Percentiles rank a stretch among this genome's conserved stretches.
Conservation (phyloP, 352 stramenopile species). For the Pythium phragmitis region DNA sequence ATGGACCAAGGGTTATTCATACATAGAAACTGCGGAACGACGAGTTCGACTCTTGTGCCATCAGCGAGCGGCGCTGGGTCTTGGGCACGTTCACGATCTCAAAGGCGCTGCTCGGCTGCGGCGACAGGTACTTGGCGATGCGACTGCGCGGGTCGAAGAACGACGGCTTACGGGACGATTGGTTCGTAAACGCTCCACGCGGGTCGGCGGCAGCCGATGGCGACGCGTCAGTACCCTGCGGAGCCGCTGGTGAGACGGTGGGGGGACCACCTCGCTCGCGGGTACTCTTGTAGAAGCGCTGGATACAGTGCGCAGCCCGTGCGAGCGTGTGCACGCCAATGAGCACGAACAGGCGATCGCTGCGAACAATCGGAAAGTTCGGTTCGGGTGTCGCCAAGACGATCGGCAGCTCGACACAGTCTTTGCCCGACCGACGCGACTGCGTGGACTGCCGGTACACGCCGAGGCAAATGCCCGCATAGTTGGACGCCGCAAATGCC, state of each 20-base stretch:
- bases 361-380: conserved; percentile 46
- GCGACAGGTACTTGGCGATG: conserved; percentile 40
- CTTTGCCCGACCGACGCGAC: conserved; percentile 32
- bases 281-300: conserved; percentile 33
- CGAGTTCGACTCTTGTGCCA: conserved; percentile 25
- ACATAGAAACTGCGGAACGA: conserved; percentile 31
- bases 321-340: conserved; percentile 72
- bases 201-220: not conserved
- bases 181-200: too few relatives aligned
- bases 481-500: conserved; percentile 52
- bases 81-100: conserved; percentile 27
- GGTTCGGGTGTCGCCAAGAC: conserved; percentile 71
- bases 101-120: conserved; percentile 9
- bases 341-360: conserved; percentile 69
- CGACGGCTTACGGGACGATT: conserved; percentile 9
- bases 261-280: too few relatives aligned
- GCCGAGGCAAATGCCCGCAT: conserved; percentile 65
- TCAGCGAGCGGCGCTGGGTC: conserved; percentile 25
- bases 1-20: conserved; percentile 6
- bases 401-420: conserved; percentile 61
- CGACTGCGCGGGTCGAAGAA: conserved; percentile 28
- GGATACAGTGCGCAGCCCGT: conserved; percentile 57
- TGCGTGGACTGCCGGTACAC: conserved; percentile 74
- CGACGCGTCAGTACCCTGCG: too few relatives aligned
- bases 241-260: too few relatives aligned